A percentile compares a stretch with the other conserved stretches of the same genome.
Conservation (phyloP, 2,329 filamentous ascomycete genomes). For the Verticillium longisporum region DNA sequence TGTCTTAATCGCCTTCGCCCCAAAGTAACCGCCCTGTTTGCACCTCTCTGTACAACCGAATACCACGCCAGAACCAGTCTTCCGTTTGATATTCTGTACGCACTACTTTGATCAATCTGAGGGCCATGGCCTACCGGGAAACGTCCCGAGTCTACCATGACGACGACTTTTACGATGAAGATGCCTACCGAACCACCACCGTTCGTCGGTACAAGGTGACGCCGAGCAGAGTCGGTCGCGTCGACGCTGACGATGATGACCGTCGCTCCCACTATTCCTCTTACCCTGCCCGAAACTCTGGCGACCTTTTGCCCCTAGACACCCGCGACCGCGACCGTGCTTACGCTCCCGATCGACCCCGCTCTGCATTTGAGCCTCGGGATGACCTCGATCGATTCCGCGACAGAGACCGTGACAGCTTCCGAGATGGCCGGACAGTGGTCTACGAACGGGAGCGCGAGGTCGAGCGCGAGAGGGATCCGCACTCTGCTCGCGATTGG, state of each 20-base stretch:
- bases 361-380: constrained; percentile 40
- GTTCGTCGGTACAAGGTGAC: constrained; percentile 47
- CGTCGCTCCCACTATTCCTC: constrained; percentile 34
- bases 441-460: constrained; percentile 33
- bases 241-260: constrained; percentile 39
- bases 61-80: not conserved
- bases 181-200: constrained; percentile 38
- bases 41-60: not conserved
- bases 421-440: constrained; percentile 15
- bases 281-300: constrained; percentile 27
- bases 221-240: constrained; percentile 30
- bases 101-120: constrained; percentile 15
- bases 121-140: constrained; percentile 23
- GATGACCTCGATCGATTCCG: constrained; percentile 17
- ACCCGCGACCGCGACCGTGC: constrained; percentile 30
- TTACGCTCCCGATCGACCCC: constrained; percentile 40
- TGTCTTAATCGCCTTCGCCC: not conserved
- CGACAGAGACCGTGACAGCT: constrained; percentile 13
- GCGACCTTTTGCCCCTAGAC: constrained; percentile 34
- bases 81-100: not conserved
- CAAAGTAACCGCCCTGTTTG: not conserved
- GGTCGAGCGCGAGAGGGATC: constrained; percentile 26
- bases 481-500: constrained; percentile 19
- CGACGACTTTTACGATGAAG: constrained; percentile 32
- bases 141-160: constrained; percentile 23